phyloP scores from a whole-genome alignment of 1,284 basidiomycete species.

The Apiotrichum siamense region DNA sequence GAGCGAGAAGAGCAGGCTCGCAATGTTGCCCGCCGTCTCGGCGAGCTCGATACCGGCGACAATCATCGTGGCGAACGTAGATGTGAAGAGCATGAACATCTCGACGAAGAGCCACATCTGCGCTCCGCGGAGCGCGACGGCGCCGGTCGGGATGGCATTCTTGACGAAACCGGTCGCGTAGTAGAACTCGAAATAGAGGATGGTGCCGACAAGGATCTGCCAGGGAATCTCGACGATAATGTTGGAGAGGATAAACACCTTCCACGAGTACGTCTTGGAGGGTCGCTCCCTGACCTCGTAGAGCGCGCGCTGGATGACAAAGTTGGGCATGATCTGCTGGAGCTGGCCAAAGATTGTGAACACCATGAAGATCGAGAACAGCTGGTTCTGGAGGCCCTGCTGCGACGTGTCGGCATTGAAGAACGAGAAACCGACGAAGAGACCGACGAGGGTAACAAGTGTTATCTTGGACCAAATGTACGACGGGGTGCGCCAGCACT shows the following conservation, averaged over 20 bases:
- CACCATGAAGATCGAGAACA: conserved; percentile 56
- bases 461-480: conserved; percentile 70
- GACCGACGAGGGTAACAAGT: conserved; percentile 43
- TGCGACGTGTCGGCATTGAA: conserved; percentile 61
- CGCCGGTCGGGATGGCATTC: conserved; percentile 41
- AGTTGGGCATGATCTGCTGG: conserved; percentile 49
- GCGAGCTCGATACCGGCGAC: conserved; percentile 43
- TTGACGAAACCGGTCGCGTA: conserved; percentile 47
- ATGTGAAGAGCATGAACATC: conserved; percentile 46
- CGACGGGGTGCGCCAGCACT: conserved; percentile 60
- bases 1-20: conserved; percentile 47
- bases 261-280: conserved; percentile 77
- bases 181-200: conserved; percentile 50
- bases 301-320: conserved; percentile 53
- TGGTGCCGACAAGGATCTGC: conserved; percentile 50
- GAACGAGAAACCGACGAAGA: conserved; percentile 55
- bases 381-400: conserved; percentile 73
- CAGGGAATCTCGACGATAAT: conserved; percentile 47
- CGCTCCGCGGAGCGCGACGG: conserved; percentile 38
- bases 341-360: conserved; percentile 48
- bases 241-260: conserved; percentile 53
- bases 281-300: conserved; percentile 69
- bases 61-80: conserved; percentile 45
- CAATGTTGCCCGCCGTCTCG: conserved; percentile 49
- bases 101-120: conserved; percentile 43